Evolutionary conservation across 345 rosid species (phyloP), one percentile per base, ranked within the genome.

Genomic region (Noccaea bulbosa): DNA sequence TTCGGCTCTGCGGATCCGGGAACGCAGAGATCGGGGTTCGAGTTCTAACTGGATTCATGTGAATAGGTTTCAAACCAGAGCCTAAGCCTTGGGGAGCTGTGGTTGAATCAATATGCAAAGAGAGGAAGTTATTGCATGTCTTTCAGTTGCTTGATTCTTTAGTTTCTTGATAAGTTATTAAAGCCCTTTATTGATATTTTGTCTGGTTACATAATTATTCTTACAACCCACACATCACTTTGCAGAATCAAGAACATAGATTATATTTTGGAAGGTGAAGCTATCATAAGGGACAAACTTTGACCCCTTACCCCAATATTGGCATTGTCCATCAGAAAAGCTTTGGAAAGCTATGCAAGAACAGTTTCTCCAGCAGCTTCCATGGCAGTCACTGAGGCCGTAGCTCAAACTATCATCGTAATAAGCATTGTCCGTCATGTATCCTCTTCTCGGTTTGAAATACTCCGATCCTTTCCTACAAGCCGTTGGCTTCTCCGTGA

Each of bases 121-220:
- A 88, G 73, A 85, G 94, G 84, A 89, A 82, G 69, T 77, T 89
- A 57, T 11, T 89, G 20, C 71, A 69, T 66, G 81, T 80, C 38
- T 84, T 86, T 76, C 83, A 83, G 74, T 70, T 83, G 69, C 78
- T 91, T 40, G 90, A 87, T 70, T 84, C 85, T 45, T 79, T 91
- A 57, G 72, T 72, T n/a, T 54, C 38, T 37, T 44, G 60, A 72
- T 38, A 33, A 45, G 30, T 2, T 27, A 12, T 53, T 4, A 7
- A 56, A 34, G 1, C 11, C 62, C n/a, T 39, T 67, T 74, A 53
- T 52, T 74, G 50, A 60, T 60, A 74, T 15, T 60, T 60, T n/a
- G 30, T 67, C 11, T 59, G 55, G 55, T 40, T 74, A 59, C 56
- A 67, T 67, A 41, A 11, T 14, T 4, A 43, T 55, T 41, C 41